Evolutionary conservation across 2,329 filamentous ascomycete genomes (phyloP).

Genomic region (Microsporum audouinii): DNA sequence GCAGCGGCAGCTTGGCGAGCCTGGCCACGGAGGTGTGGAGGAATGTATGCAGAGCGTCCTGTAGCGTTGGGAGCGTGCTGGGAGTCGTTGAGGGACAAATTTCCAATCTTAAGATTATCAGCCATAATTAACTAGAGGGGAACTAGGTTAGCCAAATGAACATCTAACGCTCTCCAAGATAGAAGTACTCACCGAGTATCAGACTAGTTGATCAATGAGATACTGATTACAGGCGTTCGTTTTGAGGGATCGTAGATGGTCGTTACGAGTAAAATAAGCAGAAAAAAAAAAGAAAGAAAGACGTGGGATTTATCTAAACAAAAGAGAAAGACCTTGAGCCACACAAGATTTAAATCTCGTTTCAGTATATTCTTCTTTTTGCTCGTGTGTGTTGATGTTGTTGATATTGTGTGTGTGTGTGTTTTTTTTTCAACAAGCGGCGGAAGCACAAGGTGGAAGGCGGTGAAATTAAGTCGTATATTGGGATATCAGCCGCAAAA

Average conservation of each 20-base stretch:
- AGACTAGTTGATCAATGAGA: not conserved
- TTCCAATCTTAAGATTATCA: slow-evolving; percentile 47
- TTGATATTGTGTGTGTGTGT: not conserved
- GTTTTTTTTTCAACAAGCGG: not conserved
- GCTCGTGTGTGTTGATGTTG: not conserved
- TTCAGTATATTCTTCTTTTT: not conserved
- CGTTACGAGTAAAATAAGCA: not conserved
- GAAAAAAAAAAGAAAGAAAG: slow-evolving; percentile 9
- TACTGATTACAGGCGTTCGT: not conserved
- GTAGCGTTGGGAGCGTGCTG: slow-evolving; percentile 45
- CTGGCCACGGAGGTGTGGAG: slow-evolving; percentile 48
- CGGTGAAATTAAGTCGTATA: not conserved
- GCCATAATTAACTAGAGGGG: slow-evolving; percentile 30
- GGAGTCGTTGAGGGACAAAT: slow-evolving; percentile 49
- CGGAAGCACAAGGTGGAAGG: not conserved
- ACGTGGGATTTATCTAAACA: slow-evolving; percentile 18
- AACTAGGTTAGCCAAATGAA: not conserved
- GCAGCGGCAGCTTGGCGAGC: slow-evolving; percentile 1
- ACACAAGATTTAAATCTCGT: slow-evolving; percentile 1
- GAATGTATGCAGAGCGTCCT: slow-evolving; percentile 54
- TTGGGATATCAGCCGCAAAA: not conserved
- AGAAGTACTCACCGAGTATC: not conserved
- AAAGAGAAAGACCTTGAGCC: slow-evolving; percentile 19
- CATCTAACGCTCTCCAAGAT: not conserved
- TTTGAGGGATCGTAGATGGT: not conserved